Evolutionary conservation across 1,284 basidiomycete species (phyloP).

Genomic region (Microstroma glucosiphilum): DNA sequence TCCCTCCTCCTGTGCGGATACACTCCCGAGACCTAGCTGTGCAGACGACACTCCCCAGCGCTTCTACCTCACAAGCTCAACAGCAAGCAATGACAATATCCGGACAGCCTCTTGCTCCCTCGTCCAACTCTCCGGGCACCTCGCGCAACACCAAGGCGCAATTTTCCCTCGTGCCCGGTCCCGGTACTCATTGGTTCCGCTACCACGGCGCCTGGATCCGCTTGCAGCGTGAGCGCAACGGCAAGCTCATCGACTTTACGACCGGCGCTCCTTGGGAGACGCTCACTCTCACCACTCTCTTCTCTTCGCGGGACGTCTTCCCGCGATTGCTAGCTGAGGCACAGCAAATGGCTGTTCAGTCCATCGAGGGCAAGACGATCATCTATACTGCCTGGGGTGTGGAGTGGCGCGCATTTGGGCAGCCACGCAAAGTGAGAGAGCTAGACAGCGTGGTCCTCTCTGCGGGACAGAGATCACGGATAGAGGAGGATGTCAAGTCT

Average conservation of each 20-base stretch:
- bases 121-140: background rate
- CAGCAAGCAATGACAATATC: background rate
- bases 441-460: slow-evolving; percentile 85
- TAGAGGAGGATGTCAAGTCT: slow-evolving; percentile 71
- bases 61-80: slow-evolving; percentile 22
- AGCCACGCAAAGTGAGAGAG: slow-evolving; percentile 78
- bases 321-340: slow-evolving; percentile 77
- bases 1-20: background rate
- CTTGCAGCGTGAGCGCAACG: slow-evolving; percentile 74
- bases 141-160: slow-evolving; percentile 38
- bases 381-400: slow-evolving; percentile 94
- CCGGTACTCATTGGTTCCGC: slow-evolving; percentile 86
- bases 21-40: slow-evolving; percentile 5
- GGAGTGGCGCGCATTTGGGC: slow-evolving; percentile 94
- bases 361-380: slow-evolving; percentile 87
- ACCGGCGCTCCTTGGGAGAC: slow-evolving; percentile 96
- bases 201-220: slow-evolving; percentile 92
- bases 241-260: slow-evolving; percentile 72
- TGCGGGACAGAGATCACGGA: slow-evolving; percentile 68
- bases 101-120: background rate
- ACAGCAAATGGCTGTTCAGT: slow-evolving; percentile 73
- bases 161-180: slow-evolving; percentile 90
- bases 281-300: slow-evolving; percentile 85
- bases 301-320: slow-evolving; percentile 74
- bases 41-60: slow-evolving; percentile 14